These are phyloP conservation scores for Tricholoma sp. DNA, from an alignment of 768 basidiomycete species.

Conservation along the genomic window DNA sequence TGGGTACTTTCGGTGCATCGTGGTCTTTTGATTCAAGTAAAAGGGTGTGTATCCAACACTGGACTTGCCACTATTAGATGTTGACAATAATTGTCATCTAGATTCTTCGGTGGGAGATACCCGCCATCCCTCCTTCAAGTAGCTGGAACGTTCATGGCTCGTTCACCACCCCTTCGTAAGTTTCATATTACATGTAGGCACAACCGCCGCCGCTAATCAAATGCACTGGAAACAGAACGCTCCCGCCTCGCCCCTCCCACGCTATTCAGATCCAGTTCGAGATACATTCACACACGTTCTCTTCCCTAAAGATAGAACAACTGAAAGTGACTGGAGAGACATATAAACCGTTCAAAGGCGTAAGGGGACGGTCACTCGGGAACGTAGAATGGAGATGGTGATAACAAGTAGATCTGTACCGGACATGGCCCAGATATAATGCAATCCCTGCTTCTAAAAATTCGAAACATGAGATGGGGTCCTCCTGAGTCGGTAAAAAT, in stretches of 20 bases:
- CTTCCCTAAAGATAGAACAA: slow-evolving; percentile 80
- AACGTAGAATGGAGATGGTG: slow-evolving; percentile 68
- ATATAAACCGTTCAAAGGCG: slow-evolving; percentile 92
- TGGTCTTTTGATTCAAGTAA: slow-evolving; percentile 78
- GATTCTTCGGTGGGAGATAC: slow-evolving; percentile 79
- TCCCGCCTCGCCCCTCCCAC: slow-evolving; percentile 61
- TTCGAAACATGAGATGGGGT: not conserved
- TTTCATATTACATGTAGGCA: not conserved
- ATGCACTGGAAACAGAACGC: slow-evolving; percentile 18
- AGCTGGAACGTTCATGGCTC: slow-evolving; percentile 74
- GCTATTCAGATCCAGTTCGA: slow-evolving; percentile 72
- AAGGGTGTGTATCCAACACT: slow-evolving; percentile 34
- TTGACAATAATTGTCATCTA: slow-evolving; percentile 20
- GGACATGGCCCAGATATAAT: not conserved
- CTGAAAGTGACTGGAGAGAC: slow-evolving; percentile 72
- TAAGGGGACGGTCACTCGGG: slow-evolving; percentile 64
- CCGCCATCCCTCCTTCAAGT: slow-evolving; percentile 59
- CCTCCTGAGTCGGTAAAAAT: not conserved
- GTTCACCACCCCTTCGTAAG: slow-evolving; percentile 35
- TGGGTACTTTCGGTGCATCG: slow-evolving; percentile 40
- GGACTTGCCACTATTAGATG: not conserved
- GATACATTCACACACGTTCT: slow-evolving; percentile 68
- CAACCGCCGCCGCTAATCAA: not conserved
- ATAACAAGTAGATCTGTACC: not conserved
- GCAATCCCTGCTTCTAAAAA: not conserved